Base-by-base conservation (phyloP, 2,329 filamentous ascomycete species). In the Neonectria hederae region DNA sequence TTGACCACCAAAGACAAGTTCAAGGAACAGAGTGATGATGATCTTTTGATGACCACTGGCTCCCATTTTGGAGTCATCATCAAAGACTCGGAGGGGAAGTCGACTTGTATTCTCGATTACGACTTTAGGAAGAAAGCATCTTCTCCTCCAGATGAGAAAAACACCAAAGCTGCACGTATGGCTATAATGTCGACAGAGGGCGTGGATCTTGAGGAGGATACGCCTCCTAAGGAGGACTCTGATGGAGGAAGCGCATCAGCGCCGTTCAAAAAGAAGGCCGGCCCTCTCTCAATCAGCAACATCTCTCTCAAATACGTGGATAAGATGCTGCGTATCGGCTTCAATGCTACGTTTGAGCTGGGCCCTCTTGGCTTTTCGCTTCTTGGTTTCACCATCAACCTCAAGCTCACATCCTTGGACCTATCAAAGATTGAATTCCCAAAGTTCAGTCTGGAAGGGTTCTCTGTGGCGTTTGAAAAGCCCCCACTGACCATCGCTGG, bases 301-400 rank as follows among this genome's bases (percentile, higher is more conserved):
- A 67, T 83, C 19, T 75, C 75, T 1, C 69, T 83, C 52, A 73
- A 78, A 54, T 81, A 78, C 65, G 68, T 69, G 17, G 62, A 75
- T n/a, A n/a, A n/a, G n/a, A n/a, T n/a, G n/a, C n/a, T n/a, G n/a
- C n/a, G n/a, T n/a, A n/a, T n/a, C n/a, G n/a, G n/a, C n/a, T n/a
- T n/a, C n/a, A n/a, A n/a, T n/a, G n/a, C n/a, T n/a, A n/a, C n/a
- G n/a, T n/a, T n/a, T n/a, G n/a, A n/a, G n/a, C n/a, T n/a, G n/a
- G n/a, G n/a, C n/a, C n/a, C n/a, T n/a, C n/a, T n/a, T n/a, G n/a
- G n/a, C n/a, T n/a, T n/a, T n/a, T n/a, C n/a, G n/a, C n/a, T n/a
- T n/a, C n/a, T n/a, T n/a, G n/a, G n/a, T n/a, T n/a, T n/a, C n/a
- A n/a, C n/a, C n/a, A n/a, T n/a, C n/a, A n/a, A n/a, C n/a, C n/a